Base-by-base conservation (phyloP, 108 stramenopile species). In the Cyclotella kingstonii region DNA sequence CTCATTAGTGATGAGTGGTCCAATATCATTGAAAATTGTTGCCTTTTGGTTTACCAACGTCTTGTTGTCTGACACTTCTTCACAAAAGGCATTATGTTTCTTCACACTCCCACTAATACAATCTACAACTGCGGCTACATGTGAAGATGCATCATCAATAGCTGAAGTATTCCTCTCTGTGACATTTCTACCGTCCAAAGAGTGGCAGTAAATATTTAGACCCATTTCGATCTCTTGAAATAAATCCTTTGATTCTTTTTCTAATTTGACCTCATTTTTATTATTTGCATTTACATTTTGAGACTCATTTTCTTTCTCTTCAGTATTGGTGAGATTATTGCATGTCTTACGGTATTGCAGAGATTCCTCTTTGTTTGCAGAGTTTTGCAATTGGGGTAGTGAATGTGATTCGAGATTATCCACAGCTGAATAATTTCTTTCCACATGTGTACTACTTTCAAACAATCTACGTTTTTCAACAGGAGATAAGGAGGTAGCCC, bases 161-260 rank as follows among this genome's bases (percentile, higher is more conserved):
- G n/a, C n/a, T n/a, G n/a, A n/a, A n/a, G n/a, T n/a, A n/a, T n/a
- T n/a, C n/a, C n/a, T n/a, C n/a, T n/a, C n/a, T n/a, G n/a, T n/a
- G n/a, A n/a, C n/a, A n/a, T n/a, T n/a, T n/a, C n/a, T n/a, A n/a
- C n/a, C n/a, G n/a, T n/a, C n/a, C n/a, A n/a, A n/a, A n/a, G n/a
- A n/a, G n/a, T n/a, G n/a, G n/a, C n/a, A n/a, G n/a, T n/a, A n/a
- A n/a, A n/a, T n/a, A 44, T 75, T 66, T 47, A 75, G 43, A 9
- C 66, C 73, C 36, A 62, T 38, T 43, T 75, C 73, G 57, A 75
- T 67, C 66, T 66, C 65, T 36, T 62, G 46, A 21, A 66, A 67
- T 19, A 75, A 60, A 75, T 67, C 60, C 44, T 45, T 44, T 1
- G n/a, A 28, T 8, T 65, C 63, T 7, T 42, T 18, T 18, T 53